Percentiles rank a stretch among this genome's conserved stretches.
These are phyloP conservation scores for Arabidopsis arenosa DNA, from an alignment of 345 rosid genomes.

Conservation along the genomic window DNA sequence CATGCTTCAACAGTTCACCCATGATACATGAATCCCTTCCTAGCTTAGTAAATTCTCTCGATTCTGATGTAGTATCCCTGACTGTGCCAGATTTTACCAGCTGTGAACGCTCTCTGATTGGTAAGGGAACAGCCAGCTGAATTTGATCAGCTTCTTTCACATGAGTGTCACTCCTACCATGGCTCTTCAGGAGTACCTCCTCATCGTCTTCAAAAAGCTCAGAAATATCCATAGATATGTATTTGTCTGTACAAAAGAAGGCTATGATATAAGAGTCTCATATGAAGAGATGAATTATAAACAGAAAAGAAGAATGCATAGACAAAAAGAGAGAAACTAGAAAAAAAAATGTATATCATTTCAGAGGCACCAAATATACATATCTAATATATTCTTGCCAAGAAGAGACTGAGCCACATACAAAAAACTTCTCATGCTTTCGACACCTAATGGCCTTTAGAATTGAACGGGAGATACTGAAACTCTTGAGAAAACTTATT, in stretches of 20 bases:
- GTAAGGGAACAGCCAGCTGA: conserved; percentile 54
- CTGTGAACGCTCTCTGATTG: conserved; percentile 46
- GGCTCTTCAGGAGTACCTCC: conserved; percentile 70
- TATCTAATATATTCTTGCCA: background rate
- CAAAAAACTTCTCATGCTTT: conserved; percentile 18
- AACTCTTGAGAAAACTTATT: conserved; percentile 10
- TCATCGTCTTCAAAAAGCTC: conserved; percentile 89
- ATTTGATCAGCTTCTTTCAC: conserved; percentile 42
- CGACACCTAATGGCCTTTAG: conserved; percentile 11
- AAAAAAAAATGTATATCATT: conserved; percentile 20
- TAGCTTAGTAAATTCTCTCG: conserved; percentile 46
- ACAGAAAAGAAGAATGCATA: background rate
- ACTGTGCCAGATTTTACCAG: conserved; percentile 48
- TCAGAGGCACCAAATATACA: conserved; percentile 21
- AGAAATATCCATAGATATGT: conserved; percentile 60
- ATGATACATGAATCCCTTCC: conserved; percentile 55
- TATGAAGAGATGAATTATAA: background rate
- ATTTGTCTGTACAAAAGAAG: conserved; percentile 61
- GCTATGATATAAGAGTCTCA: conserved; percentile 7
- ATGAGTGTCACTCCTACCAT: conserved; percentile 51
- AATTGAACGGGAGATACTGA: conserved; percentile 10
- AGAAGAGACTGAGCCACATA: conserved; percentile 17
- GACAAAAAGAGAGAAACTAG: conserved; percentile 6
- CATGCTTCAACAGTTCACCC: conserved; percentile 76
- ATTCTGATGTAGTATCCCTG: conserved; percentile 44